phyloP scores from a whole-genome alignment of 768 basidiomycete species.

The Leccinum disarticulatum region DNA sequence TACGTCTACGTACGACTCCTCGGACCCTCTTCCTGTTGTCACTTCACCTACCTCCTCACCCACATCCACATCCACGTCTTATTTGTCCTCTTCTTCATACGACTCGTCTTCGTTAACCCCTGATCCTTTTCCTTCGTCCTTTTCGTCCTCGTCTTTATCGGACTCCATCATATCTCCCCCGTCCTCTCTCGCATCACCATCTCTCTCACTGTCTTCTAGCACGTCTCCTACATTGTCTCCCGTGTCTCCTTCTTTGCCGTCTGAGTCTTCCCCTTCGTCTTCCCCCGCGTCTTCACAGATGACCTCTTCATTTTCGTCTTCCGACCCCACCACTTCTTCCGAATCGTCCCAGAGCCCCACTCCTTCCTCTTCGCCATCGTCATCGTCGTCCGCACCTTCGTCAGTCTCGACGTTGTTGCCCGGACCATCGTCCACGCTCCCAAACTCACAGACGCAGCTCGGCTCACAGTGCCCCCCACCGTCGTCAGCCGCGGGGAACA shows the following conservation, averaged over 20 bases:
- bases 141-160: neutral
- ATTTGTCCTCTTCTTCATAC: neutral
- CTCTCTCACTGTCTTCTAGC: neutral
- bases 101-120: neutral
- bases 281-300: neutral
- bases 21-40: neutral
- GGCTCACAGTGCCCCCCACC: slow-evolving; percentile 25
- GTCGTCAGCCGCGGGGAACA: slow-evolving; percentile 3
- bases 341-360: neutral
- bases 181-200: neutral
- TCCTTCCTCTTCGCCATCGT: neutral
- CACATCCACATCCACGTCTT: neutral
- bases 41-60: neutral
- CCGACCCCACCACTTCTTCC: neutral
- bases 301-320: neutral
- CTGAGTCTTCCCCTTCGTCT: neutral
- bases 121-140: neutral
- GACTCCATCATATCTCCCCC: neutral
- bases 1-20: neutral
- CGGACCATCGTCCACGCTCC: neutral
- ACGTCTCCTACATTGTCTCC: neutral
- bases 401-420: neutral
- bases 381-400: neutral
- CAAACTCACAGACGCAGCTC: slow-evolving; percentile 21
- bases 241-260: neutral